Evolutionary conservation across 2,329 filamentous ascomycete species (phyloP), one percentile per base, ranked within the genome.

Genomic region (Hymenoscyphus infarciens): DNA sequence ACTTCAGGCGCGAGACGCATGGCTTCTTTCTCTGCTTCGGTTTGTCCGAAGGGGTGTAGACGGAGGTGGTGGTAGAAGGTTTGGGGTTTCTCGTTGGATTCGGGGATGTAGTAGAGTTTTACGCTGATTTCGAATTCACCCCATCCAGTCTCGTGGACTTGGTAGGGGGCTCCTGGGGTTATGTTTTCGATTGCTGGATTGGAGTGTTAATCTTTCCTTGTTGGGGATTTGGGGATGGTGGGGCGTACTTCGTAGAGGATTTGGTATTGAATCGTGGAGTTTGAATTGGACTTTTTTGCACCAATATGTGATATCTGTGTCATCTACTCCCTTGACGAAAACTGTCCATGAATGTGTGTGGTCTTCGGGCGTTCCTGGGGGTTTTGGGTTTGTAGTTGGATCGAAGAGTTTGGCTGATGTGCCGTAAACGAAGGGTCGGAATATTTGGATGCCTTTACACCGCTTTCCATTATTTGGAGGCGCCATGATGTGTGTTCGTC

Each of bases 281-380:
- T 98, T 98, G 80, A 99, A 99, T 75, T 97, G 93, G 1, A 99
- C 94, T 72, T 96, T 94, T 63, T 94, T 91, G 68, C 98, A 83
- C 92, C 95, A 99, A 77, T 96, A 95, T 31, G 91, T 92, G 68
- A 98, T 89, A 74, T 97, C 91, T 64, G 91, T 90, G 75, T 91
- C 91, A 71, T 96, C 92, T 60, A 97, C 82, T 56, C 93, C 92
- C 74, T 90, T 90, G 63, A 99, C 91, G 76, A 96, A 98, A 67
- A 98, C 91, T 72, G 90, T 88, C 95, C 95, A 99, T 66, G 90
- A 91, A 80, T 98, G 96, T 35, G 94, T 98, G 80, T 99, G 95
- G 76, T 96, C 93, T 65, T 91, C 84, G 27, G 94, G 92, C 3
- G 91, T 85, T 73, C 87, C 84, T 25, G 87, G 80, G 1, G 92